These are phyloP conservation scores for Phytophthora sp. DNA, from an alignment of 352 stramenopile genomes.

Conservation along the genomic window DNA sequence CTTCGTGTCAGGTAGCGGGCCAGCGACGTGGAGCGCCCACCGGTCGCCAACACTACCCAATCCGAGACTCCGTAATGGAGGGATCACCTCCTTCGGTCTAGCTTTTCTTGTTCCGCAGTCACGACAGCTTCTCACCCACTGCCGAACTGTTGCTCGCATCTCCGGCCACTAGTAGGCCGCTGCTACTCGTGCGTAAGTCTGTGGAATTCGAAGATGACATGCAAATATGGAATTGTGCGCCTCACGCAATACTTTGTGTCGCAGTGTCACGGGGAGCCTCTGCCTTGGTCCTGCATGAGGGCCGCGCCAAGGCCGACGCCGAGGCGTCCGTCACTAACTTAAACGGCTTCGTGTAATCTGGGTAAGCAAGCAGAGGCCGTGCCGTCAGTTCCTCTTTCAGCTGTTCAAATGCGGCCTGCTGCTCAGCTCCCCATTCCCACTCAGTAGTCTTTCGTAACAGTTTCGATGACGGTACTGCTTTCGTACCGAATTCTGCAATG, in stretches of 20 bases:
- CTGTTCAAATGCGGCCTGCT: too few relatives aligned
- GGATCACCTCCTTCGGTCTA: neutral
- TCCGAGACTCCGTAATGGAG: neutral
- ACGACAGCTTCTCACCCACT: neutral
- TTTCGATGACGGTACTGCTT: neutral
- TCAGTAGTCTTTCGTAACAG: neutral
- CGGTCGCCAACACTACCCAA: neutral
- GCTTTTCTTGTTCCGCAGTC: neutral
- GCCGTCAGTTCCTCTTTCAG: too few relatives aligned
- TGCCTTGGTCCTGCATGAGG: neutral
- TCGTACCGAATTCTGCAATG: neutral
- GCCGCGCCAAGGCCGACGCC: neutral
- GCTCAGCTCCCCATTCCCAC: neutral
- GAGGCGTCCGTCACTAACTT: conserved; percentile 1
- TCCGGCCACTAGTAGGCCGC: neutral
- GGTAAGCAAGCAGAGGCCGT: neutral
- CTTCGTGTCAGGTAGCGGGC: neutral
- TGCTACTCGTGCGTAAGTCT: neutral
- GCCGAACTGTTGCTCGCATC: neutral
- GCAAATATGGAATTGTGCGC: neutral
- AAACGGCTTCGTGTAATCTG: neutral
- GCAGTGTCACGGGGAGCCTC: neutral
- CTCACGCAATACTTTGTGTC: neutral
- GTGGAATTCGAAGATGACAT: neutral
- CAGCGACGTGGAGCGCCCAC: neutral